Evolutionary conservation across 148 eudicot species (phyloP).

Genomic region (Persicaria tinctoria): DNA sequence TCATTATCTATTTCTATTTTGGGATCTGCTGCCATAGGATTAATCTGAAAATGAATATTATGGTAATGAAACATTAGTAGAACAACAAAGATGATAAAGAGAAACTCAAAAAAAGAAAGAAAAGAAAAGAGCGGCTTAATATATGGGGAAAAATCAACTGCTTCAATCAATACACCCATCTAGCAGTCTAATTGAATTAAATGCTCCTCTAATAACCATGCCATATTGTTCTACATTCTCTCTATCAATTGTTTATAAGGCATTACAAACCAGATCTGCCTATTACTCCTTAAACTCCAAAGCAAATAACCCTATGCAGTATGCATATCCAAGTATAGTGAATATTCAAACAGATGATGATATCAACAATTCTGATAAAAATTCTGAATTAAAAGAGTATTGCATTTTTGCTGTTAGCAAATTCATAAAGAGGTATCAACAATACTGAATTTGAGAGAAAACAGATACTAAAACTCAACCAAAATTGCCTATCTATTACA

Average conservation of each 20-base stretch:
- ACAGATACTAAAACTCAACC: background rate
- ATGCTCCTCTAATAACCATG: background rate
- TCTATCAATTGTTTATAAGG: background rate
- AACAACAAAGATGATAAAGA: background rate
- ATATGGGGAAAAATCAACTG: background rate
- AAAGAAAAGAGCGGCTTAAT: background rate
- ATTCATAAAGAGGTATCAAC: background rate
- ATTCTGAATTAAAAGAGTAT: too few species aligned
- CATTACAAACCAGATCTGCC: too few species aligned
- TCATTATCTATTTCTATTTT: constrained; percentile 35
- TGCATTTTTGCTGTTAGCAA: too few species aligned
- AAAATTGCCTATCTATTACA: background rate
- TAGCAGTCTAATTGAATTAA: background rate
- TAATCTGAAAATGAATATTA: constrained; percentile 18
- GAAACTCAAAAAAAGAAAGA: background rate
- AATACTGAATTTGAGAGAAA: background rate
- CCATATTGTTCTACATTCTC: background rate
- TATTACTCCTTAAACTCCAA: background rate
- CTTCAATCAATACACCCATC: background rate
- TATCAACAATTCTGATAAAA: too few species aligned
- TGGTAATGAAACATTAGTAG: background rate
- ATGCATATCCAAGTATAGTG: background rate
- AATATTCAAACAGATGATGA: too few species aligned
- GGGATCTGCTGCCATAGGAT: constrained; percentile 45
- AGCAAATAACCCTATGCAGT: background rate